phyloP scores from a whole-genome alignment of 495 filamentous ascomycete genomes.

The Chaetomium fimeti region DNA sequence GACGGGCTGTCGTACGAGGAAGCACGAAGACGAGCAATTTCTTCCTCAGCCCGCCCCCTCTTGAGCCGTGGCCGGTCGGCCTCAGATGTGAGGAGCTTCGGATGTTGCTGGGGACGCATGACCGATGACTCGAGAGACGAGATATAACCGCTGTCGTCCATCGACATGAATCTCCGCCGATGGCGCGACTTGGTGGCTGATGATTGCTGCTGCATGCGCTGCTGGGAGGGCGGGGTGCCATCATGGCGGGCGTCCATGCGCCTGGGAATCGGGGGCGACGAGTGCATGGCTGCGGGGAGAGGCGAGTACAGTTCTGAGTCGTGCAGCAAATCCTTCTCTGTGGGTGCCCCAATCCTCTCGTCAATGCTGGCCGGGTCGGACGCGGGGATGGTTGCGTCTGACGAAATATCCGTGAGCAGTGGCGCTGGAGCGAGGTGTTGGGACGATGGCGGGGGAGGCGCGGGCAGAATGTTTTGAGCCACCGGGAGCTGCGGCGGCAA shows the following conservation, averaged over 20 bases:
- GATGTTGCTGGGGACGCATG: slow-evolving; percentile 63
- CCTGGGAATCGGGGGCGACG: slow-evolving; percentile 82
- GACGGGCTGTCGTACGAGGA: slow-evolving; percentile 91
- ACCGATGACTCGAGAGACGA: slow-evolving; percentile 95
- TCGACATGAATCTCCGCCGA: slow-evolving; percentile 69
- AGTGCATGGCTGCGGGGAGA: slow-evolving; percentile 59
- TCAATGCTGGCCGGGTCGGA: slow-evolving; percentile 71
- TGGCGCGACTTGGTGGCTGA: slow-evolving; percentile 57
- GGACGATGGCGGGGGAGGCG: slow-evolving; percentile 32
- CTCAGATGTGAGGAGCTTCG: slow-evolving; percentile 67
- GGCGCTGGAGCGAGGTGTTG: slow-evolving; percentile 30
- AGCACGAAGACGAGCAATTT: slow-evolving; percentile 88
- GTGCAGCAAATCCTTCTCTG: slow-evolving; percentile 54
- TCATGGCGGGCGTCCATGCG: slow-evolving; percentile 57
- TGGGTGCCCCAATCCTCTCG: slow-evolving; percentile 54
- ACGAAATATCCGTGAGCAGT: slow-evolving; percentile 64
- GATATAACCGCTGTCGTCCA: slow-evolving; percentile 96
- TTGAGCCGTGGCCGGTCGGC: slow-evolving; percentile 75
- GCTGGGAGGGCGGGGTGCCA: slow-evolving; percentile 72
- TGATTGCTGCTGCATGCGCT: slow-evolving; percentile 56
- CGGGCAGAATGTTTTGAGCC: slow-evolving; percentile 36
- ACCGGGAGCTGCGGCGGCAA: slow-evolving; percentile 35
- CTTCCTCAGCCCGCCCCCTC: slow-evolving; percentile 85
- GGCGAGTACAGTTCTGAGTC: slow-evolving; percentile 57
- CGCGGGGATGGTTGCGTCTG: slow-evolving; percentile 90